phyloP scores from a whole-genome alignment of 2,329 filamentous ascomycete species.

The Monosporascus sp. region DNA sequence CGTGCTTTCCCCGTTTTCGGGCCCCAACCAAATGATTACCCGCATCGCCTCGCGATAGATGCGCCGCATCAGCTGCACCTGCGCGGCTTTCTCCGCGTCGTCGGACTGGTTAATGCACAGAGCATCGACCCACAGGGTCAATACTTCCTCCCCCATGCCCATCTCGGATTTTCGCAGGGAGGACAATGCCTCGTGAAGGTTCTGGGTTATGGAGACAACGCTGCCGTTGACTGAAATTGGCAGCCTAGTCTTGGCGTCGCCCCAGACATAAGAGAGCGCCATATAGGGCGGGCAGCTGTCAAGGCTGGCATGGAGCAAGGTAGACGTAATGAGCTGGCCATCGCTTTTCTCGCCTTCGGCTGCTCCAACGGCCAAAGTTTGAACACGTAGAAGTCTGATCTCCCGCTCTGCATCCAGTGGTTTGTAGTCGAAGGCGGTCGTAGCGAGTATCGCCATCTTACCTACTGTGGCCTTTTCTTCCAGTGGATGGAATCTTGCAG shows the following conservation, averaged over 20 bases:
- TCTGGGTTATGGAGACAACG: not conserved
- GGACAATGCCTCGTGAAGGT: not conserved
- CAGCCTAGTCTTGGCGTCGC: not conserved
- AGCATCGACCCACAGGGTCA: slow-evolving; percentile 6
- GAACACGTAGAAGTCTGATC: not conserved
- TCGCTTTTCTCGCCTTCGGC: not conserved
- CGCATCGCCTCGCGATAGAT: slow-evolving; percentile 4
- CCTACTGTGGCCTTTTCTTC: too few relatives aligned
- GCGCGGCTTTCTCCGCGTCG: not conserved
- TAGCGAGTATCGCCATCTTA: too few relatives aligned
- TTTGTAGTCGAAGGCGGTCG: not conserved
- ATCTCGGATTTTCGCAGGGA: not conserved
- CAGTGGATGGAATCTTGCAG: too few relatives aligned
- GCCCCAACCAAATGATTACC: slow-evolving; percentile 3
- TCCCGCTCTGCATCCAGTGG: not conserved
- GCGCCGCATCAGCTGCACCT: slow-evolving; percentile 5
- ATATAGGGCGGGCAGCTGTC: not conserved
- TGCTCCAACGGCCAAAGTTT: not conserved
- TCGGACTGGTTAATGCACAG: slow-evolving; percentile 9
- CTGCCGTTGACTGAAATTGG: not conserved
- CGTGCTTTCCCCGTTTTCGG: not conserved
- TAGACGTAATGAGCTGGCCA: not conserved
- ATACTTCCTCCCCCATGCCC: not conserved
- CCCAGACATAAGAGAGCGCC: slow-evolving; percentile 7
- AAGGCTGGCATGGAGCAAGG: not conserved